phyloP scores from a whole-genome alignment of 345 rosid species.

The Melaleuca alternifolia region DNA sequence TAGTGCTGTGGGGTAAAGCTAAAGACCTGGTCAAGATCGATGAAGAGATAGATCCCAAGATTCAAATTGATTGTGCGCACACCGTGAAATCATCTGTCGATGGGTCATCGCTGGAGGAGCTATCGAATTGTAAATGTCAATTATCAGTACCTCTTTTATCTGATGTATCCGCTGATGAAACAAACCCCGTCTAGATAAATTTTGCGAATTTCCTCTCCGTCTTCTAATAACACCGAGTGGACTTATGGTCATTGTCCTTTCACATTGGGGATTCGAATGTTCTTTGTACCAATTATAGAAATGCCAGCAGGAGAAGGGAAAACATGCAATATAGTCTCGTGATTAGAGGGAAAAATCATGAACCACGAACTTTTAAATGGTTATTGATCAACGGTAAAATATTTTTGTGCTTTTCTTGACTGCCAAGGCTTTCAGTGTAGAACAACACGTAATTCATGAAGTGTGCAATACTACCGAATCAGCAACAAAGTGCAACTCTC shows the following conservation, averaged over 20 bases:
- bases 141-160: slow-evolving; percentile 14
- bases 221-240: neutral
- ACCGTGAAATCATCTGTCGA: neutral
- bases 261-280: neutral
- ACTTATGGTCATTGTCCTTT: neutral
- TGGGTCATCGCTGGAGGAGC: neutral
- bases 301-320: neutral
- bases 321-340: neutral
- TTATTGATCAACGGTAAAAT: neutral
- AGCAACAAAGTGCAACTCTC: neutral
- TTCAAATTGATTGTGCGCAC: neutral
- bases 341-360: neutral
- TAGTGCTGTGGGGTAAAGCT: slow-evolving; percentile 23
- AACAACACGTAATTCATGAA: neutral
- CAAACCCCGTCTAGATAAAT: neutral
- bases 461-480: neutral
- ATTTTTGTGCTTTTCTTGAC: neutral
- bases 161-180: neutral
- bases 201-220: neutral
- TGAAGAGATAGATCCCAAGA: neutral
- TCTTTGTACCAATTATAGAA: neutral
- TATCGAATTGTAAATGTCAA: neutral
- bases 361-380: neutral
- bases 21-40: slow-evolving; percentile 1
- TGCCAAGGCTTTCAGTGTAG: neutral